Percentiles rank a stretch among this genome's conserved stretches.
Evolutionary conservation across 495 filamentous ascomycete species (phyloP).

Genomic region (Xylaria scruposa): DNA sequence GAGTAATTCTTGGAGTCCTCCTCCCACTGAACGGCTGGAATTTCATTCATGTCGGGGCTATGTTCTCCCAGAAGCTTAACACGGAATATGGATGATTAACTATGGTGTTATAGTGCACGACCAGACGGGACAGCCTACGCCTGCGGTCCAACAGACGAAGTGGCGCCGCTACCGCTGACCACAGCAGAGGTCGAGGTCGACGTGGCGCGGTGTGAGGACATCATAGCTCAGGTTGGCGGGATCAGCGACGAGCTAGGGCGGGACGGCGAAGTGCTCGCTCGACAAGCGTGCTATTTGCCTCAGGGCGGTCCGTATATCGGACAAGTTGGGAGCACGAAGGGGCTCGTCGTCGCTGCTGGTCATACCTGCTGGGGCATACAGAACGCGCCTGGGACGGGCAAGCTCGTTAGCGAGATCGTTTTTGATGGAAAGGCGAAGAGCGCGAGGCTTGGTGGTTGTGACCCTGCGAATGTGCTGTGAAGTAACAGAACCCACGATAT

Average conservation of each 20-base stretch:
- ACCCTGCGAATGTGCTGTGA: conserved; percentile 34
- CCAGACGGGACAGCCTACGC: conserved; percentile 85
- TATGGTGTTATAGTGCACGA: conserved; percentile 54
- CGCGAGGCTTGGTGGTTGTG: conserved; percentile 54
- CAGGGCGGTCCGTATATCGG: conserved; percentile 77
- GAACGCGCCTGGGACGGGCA: conserved; percentile 84
- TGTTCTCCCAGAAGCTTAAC: background rate
- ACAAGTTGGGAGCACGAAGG: conserved; percentile 66
- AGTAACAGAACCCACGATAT: no score
- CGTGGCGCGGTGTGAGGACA: conserved; percentile 73
- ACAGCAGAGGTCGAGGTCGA: conserved; percentile 78
- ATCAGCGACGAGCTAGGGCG: conserved; percentile 72
- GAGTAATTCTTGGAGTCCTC: background rate
- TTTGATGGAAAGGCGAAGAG: conserved; percentile 76
- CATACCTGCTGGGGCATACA: conserved; percentile 95
- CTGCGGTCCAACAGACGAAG: conserved; percentile 73
- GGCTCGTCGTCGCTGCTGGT: conserved; percentile 77
- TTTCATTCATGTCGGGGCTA: background rate
- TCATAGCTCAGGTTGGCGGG: conserved; percentile 71
- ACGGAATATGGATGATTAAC: background rate
- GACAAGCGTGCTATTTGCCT: conserved; percentile 87
- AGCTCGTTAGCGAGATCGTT: conserved; percentile 78
- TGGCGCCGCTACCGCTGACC: conserved; percentile 70
- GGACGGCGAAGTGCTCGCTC: conserved; percentile 70
- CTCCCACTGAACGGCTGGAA: background rate